A percentile compares a stretch with the other conserved stretches of the same genome.
phyloP scores from a whole-genome alignment of 805 yeast species.

The Soucietia sequanensis region DNA sequence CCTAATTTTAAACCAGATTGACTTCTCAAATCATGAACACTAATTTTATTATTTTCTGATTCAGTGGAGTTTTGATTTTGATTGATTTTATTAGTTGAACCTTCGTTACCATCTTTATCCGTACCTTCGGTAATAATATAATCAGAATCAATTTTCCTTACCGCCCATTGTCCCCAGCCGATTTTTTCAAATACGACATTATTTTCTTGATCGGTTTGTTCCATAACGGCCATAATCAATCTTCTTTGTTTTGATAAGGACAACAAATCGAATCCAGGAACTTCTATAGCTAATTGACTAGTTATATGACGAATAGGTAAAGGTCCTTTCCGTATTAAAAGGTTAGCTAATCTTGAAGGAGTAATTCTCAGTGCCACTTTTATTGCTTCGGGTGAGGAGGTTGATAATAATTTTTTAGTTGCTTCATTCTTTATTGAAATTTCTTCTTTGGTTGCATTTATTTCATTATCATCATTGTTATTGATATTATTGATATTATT shows the following conservation, averaged over 20 bases:
- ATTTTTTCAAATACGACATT: conserved; percentile 82
- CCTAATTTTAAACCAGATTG: conserved; percentile 36
- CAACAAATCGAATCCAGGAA: conserved; percentile 74
- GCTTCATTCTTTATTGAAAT: not conserved
- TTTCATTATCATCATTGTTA: no score
- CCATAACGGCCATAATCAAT: conserved; percentile 85
- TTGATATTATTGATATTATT: not conserved
- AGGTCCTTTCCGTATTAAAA: conserved; percentile 76
- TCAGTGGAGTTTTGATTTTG: not conserved
- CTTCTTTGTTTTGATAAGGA: conserved; percentile 88
- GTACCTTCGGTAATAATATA: conserved; percentile 48
- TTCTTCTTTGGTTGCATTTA: not conserved
- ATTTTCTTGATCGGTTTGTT: conserved; percentile 60
- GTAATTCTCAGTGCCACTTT: conserved; percentile 87
- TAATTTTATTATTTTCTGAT: conserved; percentile 7
- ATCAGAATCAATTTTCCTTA: conserved; percentile 51
- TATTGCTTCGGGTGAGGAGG: conserved; percentile 84
- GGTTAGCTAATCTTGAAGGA: conserved; percentile 67
- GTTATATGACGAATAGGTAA: conserved; percentile 89
- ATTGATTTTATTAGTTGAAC: no score
- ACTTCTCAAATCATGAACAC: conserved; percentile 33
- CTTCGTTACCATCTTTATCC: conserved; percentile 10
- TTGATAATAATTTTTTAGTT: conserved; percentile 44
- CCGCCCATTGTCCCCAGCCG: conserved; percentile 99
- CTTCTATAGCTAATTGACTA: conserved; percentile 67